Evolutionary conservation across 345 rosid genomes (phyloP).

Genomic region (Iberis pinnata): DNA sequence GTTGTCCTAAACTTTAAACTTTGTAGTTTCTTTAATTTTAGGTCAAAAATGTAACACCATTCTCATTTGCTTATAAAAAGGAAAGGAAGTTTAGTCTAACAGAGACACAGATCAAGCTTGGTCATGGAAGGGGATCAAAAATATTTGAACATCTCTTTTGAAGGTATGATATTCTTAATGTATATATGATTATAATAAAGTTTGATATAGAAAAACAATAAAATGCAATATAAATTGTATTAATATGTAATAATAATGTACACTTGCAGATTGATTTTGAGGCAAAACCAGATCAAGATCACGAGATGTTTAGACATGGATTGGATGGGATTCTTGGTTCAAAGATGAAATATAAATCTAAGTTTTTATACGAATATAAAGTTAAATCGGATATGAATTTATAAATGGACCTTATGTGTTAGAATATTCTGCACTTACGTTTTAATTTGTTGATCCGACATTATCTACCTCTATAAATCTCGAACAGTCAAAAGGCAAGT

Average conservation of each 20-base stretch:
- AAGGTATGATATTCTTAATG: too few species aligned
- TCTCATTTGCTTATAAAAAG: too few species aligned
- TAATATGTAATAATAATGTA: neutral
- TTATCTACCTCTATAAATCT: too few species aligned
- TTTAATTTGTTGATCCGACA: conserved; percentile 12
- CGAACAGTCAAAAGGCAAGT: too few species aligned
- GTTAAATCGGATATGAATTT: neutral
- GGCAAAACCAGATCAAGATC: conserved; percentile 10
- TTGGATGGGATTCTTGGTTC: conserved; percentile 5
- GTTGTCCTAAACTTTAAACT: too few species aligned
- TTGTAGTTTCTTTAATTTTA: too few species aligned
- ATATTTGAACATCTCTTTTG: neutral
- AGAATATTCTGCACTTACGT: conserved; percentile 1
- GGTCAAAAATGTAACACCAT: too few species aligned
- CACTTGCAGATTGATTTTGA: conserved; percentile 8
- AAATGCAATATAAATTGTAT: neutral
- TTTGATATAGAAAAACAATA: neutral
- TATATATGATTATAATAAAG: neutral
- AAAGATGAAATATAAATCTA: conserved; percentile 3
- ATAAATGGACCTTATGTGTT: too few species aligned
- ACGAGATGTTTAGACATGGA: conserved; percentile 8
- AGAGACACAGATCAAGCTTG: too few species aligned
- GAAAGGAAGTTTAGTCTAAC: too few species aligned
- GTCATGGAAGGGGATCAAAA: too few species aligned
- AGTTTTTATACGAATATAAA: neutral